These are phyloP conservation scores for Conoideocrella luteorostrata DNA, from an alignment of 2,329 filamentous ascomycete genomes.

Conservation along the genomic window DNA sequence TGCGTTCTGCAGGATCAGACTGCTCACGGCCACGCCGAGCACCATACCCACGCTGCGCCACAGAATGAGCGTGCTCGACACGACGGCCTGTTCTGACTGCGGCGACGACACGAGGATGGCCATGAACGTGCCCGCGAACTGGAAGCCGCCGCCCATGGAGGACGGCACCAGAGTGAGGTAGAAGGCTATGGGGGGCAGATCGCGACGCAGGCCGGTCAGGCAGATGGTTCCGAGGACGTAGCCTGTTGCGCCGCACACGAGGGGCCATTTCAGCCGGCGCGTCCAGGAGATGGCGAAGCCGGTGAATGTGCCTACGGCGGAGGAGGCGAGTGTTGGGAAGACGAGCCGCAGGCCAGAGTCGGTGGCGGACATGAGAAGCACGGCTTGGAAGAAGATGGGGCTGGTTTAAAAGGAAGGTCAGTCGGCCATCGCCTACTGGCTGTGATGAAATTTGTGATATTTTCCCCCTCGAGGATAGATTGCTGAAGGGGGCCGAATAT, in stretches of 20 bases:
- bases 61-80: conserved; percentile 63
- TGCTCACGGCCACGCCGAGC: conserved; percentile 65
- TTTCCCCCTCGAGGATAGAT: too few species aligned
- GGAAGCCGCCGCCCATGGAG: conserved; percentile 55
- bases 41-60: conserved; percentile 68
- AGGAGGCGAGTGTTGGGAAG: conserved; percentile 52
- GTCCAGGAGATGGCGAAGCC: conserved; percentile 58
- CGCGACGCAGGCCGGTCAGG: conserved; percentile 42
- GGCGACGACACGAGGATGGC: conserved; percentile 53
- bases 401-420: conserved; percentile 30
- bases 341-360: conserved; percentile 67
- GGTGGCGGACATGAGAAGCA: conserved; percentile 63
- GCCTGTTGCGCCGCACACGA: conserved; percentile 42
- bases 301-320: conserved; percentile 47
- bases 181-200: conserved; percentile 46
- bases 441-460: too few species aligned
- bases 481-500: background rate
- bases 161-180: conserved; percentile 50
- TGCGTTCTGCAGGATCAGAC: conserved; percentile 67
- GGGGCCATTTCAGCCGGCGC: conserved; percentile 52
- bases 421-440: too few species aligned
- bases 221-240: conserved; percentile 44
- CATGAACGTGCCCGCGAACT: conserved; percentile 59
- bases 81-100: conserved; percentile 59
- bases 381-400: conserved; percentile 71